These are phyloP conservation scores for Hawksworthiomyces lignivorus DNA, from an alignment of 2,329 filamentous ascomycete species.

Conservation along the genomic window DNA sequence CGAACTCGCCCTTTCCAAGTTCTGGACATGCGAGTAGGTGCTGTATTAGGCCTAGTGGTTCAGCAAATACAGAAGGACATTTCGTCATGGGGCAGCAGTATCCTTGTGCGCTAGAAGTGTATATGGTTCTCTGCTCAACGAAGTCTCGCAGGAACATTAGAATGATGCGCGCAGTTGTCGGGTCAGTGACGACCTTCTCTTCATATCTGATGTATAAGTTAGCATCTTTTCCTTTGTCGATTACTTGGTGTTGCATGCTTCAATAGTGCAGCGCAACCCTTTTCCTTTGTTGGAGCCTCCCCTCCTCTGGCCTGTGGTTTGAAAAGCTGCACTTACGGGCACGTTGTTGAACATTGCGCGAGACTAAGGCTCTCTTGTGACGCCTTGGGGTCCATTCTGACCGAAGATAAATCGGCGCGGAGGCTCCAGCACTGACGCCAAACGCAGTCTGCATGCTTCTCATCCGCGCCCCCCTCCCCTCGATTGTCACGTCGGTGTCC, in stretches of 20 bases:
- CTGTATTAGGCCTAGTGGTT: slow-evolving; percentile 19
- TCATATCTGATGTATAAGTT: slow-evolving; percentile 16
- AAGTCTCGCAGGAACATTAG: slow-evolving; percentile 23
- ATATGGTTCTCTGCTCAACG: slow-evolving; percentile 17
- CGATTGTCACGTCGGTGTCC: neutral
- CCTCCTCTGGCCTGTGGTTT: no score
- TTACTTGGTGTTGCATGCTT: no score
- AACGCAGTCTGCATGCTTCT: neutral
- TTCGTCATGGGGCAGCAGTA: slow-evolving; percentile 23
- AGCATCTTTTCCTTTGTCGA: no score
- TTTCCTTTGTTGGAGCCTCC: no score
- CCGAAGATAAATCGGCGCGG: neutral
- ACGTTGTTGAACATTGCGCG: slow-evolving; percentile 1
- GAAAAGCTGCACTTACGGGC: slow-evolving; percentile 13
- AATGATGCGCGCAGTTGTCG: slow-evolving; percentile 21
- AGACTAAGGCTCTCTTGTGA: slow-evolving; percentile 4
- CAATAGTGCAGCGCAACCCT: no score
- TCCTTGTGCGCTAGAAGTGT: slow-evolving; percentile 13
- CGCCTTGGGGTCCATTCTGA: slow-evolving; percentile 3
- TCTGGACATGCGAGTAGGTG: slow-evolving; percentile 22
- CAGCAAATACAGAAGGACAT: slow-evolving; percentile 17
- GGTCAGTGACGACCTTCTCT: slow-evolving; percentile 20
- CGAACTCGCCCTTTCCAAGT: slow-evolving; percentile 20
- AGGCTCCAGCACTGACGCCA: neutral
- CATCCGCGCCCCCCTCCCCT: neutral